Base-by-base conservation (phyloP, 2,329 filamentous ascomycete genomes). In the Diaporthe ilicicola region DNA sequence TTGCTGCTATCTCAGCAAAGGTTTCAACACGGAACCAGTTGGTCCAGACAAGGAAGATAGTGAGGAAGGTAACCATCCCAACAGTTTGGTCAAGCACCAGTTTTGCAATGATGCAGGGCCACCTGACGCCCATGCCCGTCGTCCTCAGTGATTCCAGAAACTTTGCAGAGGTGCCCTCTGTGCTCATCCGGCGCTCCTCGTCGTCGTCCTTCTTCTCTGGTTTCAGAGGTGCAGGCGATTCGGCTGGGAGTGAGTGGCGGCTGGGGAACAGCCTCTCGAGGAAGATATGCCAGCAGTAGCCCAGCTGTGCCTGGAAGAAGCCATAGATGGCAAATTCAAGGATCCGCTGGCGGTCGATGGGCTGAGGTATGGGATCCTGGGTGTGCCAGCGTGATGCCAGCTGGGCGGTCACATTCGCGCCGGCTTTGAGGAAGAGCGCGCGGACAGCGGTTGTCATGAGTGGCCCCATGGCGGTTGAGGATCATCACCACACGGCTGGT, bases 271-370 rank as follows among this genome's bases (percentile, higher is more conserved):
- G 53, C 32, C 71, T 71, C 69, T 77, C 76, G 22, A 77, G 73
- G 32, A 73, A 67, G 50, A 74, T 70, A 65, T 77, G 76, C 73
- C 75, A 77, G 67, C 73, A 71, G 70, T 75, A 76, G 42, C 75
- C 75, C 34, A 77, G 66, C 66, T 73, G 70, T 54, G 76, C 75
- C 67, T 76, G 74, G 54, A 76, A 67, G 71, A 77, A 76, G 59
- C 76, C 76, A 50, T 75, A 77, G 51, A 74, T 51, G 55, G 75
- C 74, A 34, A 77, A 77, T 69, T 77, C 76, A 64, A 75, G 54
- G 50, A 77, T 71, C 17, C 75, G 75, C 66, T 74, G 75, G 48
- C 70, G 71, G 62, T 77, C 76, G 48, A 76, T 67, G 5, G 48
- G 61, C 27, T 44, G 67, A 4, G 72, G 61, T 1, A 68, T 32